Conservation (phyloP, 768 basidiomycete genomes). For the Auricularia cornea region DNA sequence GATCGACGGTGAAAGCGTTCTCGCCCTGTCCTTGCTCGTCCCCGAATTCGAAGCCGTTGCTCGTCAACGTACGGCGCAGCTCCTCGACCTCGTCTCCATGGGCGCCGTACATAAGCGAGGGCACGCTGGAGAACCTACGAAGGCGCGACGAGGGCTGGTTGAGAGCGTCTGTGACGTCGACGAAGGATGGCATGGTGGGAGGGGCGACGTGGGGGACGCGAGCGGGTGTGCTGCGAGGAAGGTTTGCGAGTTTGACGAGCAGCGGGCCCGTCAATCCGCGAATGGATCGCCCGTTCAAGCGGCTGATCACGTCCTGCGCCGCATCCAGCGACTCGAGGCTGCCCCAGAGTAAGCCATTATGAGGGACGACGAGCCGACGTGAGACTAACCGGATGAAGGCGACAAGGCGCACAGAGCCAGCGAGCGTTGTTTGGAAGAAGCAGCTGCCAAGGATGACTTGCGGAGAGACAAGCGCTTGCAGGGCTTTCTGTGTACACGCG, state of each 20-base stretch:
- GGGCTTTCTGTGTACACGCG: slow-evolving; percentile 33
- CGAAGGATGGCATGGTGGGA: background rate
- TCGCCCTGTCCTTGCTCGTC: background rate
- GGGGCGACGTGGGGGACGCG: background rate
- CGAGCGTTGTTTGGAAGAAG: slow-evolving; percentile 72
- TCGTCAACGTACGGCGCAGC: background rate
- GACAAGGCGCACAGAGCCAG: slow-evolving; percentile 69
- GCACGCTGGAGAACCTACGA: background rate
- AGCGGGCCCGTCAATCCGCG: background rate
- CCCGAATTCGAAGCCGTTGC: background rate
- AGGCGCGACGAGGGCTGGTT: background rate
- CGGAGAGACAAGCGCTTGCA: slow-evolving; percentile 58
- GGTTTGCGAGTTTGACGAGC: background rate
- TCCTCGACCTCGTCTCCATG: background rate
- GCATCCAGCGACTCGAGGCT: background rate
- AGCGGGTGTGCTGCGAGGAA: background rate
- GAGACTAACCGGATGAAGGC: slow-evolving; percentile 64
- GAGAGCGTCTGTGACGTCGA: background rate
- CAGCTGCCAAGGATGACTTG: slow-evolving; percentile 66
- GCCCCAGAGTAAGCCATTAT: background rate
- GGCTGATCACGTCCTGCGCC: background rate
- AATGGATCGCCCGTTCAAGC: background rate
- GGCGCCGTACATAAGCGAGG: background rate
- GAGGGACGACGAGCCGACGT: background rate
- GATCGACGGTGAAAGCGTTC: background rate